Evolutionary conservation across 2,329 filamentous ascomycete species (phyloP).

Genomic region (Hirsutella rhossiliensis): DNA sequence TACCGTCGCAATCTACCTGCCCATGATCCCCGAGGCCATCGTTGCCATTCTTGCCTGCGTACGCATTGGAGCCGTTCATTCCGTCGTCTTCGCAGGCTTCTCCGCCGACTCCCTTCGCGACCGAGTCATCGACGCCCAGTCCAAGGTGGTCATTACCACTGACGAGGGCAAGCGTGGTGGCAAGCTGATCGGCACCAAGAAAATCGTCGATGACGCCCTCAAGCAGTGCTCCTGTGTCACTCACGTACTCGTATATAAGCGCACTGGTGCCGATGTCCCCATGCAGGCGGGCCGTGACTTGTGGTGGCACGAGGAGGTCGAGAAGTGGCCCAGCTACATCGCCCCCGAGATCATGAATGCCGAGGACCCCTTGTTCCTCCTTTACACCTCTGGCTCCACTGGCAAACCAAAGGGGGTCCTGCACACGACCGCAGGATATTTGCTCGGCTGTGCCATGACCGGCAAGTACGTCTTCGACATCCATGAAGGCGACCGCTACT

Average conservation of each 20-base stretch:
- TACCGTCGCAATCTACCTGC: slow-evolving; percentile 91
- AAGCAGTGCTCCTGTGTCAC: slow-evolving; percentile 88
- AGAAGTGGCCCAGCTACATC: slow-evolving; percentile 92
- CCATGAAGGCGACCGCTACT: slow-evolving; percentile 85
- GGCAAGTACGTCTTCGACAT: slow-evolving; percentile 99
- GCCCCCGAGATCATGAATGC: slow-evolving; percentile 80
- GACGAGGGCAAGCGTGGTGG: slow-evolving; percentile 97
- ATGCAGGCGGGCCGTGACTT: slow-evolving; percentile 80
- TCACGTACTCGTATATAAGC: slow-evolving; percentile 84
- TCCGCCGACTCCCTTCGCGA: slow-evolving; percentile 92
- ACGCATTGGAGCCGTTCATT: slow-evolving; percentile 92
- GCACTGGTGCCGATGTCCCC: slow-evolving; percentile 84
- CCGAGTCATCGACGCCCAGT: slow-evolving; percentile 81
- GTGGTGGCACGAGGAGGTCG: slow-evolving; percentile 98
- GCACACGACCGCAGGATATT: slow-evolving; percentile 92
- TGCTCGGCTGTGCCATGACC: slow-evolving; percentile 85
- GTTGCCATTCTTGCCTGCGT: slow-evolving; percentile 83
- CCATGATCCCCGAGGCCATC: slow-evolving; percentile 96
- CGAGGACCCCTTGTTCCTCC: slow-evolving; percentile 91
- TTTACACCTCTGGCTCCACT: slow-evolving; percentile 96
- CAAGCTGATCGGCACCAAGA: slow-evolving; percentile 96
- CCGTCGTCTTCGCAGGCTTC: slow-evolving; percentile 95
- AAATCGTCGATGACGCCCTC: slow-evolving; percentile 95
- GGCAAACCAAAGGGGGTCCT: slow-evolving; percentile 98
- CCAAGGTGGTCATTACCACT: slow-evolving; percentile 89